Evolutionary conservation across 179 eudicot species (phyloP).

Genomic region (Gypsophila paniculata): DNA sequence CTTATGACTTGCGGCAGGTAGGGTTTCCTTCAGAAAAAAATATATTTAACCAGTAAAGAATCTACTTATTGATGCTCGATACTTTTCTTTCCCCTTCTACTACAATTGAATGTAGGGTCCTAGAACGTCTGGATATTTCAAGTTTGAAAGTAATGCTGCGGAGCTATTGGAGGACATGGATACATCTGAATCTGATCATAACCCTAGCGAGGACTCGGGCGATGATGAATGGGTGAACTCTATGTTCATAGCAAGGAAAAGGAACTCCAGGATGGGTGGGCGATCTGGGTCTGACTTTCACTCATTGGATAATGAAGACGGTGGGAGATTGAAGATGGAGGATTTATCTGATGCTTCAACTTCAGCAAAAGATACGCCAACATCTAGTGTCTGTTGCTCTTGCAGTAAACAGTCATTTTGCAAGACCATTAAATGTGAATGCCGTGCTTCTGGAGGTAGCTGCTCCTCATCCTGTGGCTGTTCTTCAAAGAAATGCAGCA

Average conservation of each 20-base stretch:
- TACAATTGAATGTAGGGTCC: constrained; percentile 51
- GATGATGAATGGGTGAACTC: constrained; percentile 58
- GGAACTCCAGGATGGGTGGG: constrained; percentile 37
- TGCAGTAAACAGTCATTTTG: constrained; percentile 65
- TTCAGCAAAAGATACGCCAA: constrained; percentile 25
- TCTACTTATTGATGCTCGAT: neutral
- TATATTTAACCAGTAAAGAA: neutral
- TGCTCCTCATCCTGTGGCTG: constrained; percentile 65
- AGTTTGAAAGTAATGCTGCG: constrained; percentile 27
- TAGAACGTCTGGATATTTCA: constrained; percentile 48
- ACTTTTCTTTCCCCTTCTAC: constrained; percentile 6
- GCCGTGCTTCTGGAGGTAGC: constrained; percentile 51
- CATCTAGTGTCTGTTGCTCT: constrained; percentile 51
- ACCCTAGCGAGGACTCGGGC: constrained; percentile 35
- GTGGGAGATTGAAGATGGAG: constrained; percentile 27
- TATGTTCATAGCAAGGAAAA: constrained; percentile 31
- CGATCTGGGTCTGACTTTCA: constrained; percentile 25
- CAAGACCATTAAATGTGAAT: constrained; percentile 75
- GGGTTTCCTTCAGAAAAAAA: neutral
- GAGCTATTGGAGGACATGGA: constrained; percentile 82
- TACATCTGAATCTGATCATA: constrained; percentile 64
- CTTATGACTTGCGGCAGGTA: constrained; percentile 79
- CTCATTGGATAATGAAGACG: constrained; percentile 21
- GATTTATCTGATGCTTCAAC: constrained; percentile 27
- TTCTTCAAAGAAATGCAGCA: constrained; percentile 55